Conservation (phyloP, 129 eudicot genomes). For the Kitagawia praeruptora region DNA sequence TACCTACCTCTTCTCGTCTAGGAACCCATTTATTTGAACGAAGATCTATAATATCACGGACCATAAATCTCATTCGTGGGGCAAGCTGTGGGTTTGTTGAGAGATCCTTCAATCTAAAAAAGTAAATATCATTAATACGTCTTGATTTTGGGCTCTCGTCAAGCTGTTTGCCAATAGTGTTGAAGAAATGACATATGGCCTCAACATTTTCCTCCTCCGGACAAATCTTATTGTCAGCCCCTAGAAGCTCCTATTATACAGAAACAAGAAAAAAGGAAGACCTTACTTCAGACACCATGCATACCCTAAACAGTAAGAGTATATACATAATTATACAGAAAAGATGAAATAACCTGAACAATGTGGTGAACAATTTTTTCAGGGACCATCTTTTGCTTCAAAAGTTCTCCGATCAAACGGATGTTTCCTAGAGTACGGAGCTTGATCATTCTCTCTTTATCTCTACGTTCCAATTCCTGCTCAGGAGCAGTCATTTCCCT, state of each 20-base stretch:
- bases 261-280: neutral
- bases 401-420: slow-evolving; percentile 87
- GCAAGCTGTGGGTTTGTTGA: slow-evolving; percentile 59
- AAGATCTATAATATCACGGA: slow-evolving; percentile 74
- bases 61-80: slow-evolving; percentile 75
- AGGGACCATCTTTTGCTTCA: slow-evolving; percentile 98
- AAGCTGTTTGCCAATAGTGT: slow-evolving; percentile 83
- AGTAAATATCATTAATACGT: slow-evolving; percentile 67
- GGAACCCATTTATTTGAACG: slow-evolving; percentile 79
- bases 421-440: slow-evolving; percentile 99
- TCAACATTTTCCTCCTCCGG: slow-evolving; percentile 93
- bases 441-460: slow-evolving; percentile 78
- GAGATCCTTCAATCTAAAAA: slow-evolving; percentile 62
- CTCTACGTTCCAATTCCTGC: slow-evolving; percentile 79
- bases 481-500: slow-evolving; percentile 81
- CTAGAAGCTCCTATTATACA: slow-evolving; percentile 67
- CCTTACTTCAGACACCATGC: neutral
- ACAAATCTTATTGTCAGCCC: slow-evolving; percentile 57
- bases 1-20: slow-evolving; percentile 77
- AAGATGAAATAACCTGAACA: slow-evolving; percentile 56
- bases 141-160: slow-evolving; percentile 77
- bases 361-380: slow-evolving; percentile 96
- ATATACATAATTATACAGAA: neutral
- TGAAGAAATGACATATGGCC: slow-evolving; percentile 89
- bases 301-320: neutral